These are phyloP conservation scores for Yamadazyma blattariae DNA, from an alignment of 1,139 yeast genomes.

Conservation along the genomic window DNA sequence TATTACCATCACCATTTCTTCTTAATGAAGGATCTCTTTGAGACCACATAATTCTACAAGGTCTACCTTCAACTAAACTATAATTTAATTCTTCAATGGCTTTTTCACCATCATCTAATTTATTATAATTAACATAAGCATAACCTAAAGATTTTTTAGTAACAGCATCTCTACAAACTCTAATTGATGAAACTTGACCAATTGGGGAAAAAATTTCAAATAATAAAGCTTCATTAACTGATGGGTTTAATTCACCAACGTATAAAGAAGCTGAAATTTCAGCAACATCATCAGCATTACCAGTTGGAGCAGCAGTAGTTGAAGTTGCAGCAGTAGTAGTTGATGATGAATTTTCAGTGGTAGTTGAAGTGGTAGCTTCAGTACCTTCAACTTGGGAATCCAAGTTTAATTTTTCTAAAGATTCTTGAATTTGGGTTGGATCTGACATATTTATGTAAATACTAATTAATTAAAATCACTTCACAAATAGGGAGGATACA, in stretches of 20 bases:
- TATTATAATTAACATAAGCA: conserved; percentile 96
- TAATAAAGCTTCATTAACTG: conserved; percentile 91
- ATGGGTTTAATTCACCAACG: conserved; percentile 95
- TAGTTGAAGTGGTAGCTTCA: conserved; percentile 14
- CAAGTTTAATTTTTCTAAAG: conserved; percentile 53
- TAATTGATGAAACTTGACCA: conserved; percentile 94
- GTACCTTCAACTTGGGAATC: conserved; percentile 28
- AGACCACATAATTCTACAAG: conserved; percentile 99
- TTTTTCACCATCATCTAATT: conserved; percentile 84
- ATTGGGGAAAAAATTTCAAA: conserved; percentile 93
- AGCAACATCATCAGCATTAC: conserved; percentile 28
- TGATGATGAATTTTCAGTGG: too few relatives aligned
- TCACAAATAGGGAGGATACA: background rate
- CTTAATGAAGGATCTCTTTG: conserved; percentile 98
- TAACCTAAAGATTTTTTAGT: conserved; percentile 97
- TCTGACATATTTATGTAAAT: conserved; percentile 38
- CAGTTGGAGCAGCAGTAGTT: conserved; percentile 10
- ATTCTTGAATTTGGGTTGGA: conserved; percentile 49
- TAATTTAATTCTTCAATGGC: conserved; percentile 97
- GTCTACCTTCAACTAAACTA: conserved; percentile 89
- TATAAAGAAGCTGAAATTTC: conserved; percentile 83
- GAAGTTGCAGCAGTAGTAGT: conserved; percentile 17
- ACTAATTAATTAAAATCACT: conserved; percentile 6
- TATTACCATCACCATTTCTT: conserved; percentile 95
- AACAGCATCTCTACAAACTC: conserved; percentile 98